phyloP scores from a whole-genome alignment of 495 filamentous ascomycete species.

The Jackrogersella minutella region DNA sequence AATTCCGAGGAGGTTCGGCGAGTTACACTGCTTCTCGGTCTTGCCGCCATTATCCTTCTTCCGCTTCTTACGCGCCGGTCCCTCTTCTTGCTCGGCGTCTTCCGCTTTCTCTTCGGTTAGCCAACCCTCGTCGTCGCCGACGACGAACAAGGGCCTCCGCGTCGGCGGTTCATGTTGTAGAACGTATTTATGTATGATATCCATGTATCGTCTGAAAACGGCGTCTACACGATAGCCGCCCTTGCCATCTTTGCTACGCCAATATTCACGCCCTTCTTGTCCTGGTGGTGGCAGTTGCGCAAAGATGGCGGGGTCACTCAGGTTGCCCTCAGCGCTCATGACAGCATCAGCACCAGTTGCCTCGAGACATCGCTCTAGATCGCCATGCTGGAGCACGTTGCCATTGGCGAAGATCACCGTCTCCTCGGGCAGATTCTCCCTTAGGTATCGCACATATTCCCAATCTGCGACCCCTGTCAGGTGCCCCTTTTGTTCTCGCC shows the following conservation, averaged over 20 bases:
- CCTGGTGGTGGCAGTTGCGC: conserved; percentile 69
- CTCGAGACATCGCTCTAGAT: conserved; percentile 79
- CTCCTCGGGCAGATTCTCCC: conserved; percentile 82
- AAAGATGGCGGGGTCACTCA: conserved; percentile 91
- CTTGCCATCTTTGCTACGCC: conserved; percentile 79
- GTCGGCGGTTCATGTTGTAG: conserved; percentile 67
- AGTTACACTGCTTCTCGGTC: conserved; percentile 58
- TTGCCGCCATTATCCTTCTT: conserved; percentile 58
- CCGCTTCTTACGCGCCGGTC: conserved; percentile 64
- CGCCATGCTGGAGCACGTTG: conserved; percentile 84
- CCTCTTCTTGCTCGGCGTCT: conserved; percentile 48
- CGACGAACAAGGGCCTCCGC: conserved; percentile 76
- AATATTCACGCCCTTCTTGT: conserved; percentile 77
- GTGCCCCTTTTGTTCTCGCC: conserved; percentile 93
- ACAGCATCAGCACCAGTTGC: conserved; percentile 91
- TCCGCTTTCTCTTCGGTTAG: conserved; percentile 35
- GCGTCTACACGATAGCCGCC: conserved; percentile 92
- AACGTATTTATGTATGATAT: conserved; percentile 83
- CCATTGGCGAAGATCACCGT: conserved; percentile 97
- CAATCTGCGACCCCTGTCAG: conserved; percentile 95
- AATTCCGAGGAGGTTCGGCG: conserved; percentile 81
- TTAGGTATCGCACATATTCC: conserved; percentile 79
- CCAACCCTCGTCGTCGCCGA: conserved; percentile 64
- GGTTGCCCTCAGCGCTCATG: conserved; percentile 94
- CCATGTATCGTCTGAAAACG: conserved; percentile 84